These are phyloP conservation scores for Pelagophyceae sp. DNA, from an alignment of 352 stramenopile species.

Conservation along the genomic window DNA sequence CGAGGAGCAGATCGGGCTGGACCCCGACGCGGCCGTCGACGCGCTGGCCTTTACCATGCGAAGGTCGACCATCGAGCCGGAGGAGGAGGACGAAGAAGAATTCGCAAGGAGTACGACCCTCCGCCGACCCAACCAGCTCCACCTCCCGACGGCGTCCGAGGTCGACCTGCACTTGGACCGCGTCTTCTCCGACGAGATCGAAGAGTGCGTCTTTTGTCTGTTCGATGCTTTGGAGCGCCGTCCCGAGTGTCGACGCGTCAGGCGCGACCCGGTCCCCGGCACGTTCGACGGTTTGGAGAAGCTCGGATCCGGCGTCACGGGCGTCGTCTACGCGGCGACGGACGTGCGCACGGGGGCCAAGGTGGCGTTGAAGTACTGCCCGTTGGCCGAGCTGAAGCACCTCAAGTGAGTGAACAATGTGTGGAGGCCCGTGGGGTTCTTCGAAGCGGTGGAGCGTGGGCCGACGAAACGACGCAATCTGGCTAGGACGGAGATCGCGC, in stretches of 20 bases:
- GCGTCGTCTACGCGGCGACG: constrained; percentile 44
- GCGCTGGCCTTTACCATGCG: background rate
- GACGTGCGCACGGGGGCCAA: constrained; percentile 32
- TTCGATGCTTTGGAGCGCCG: no score
- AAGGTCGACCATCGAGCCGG: background rate
- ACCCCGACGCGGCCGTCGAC: background rate
- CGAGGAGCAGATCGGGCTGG: background rate
- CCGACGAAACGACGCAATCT: no score
- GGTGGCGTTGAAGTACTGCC: constrained; percentile 41
- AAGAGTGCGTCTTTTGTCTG: no score
- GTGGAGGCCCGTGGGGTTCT: no score
- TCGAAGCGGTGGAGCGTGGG: no score
- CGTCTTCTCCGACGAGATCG: background rate
- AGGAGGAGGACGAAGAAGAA: background rate
- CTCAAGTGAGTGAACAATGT: no score
- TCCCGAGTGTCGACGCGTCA: no score
- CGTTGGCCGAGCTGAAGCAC: constrained; percentile 39
- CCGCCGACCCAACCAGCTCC: no score
- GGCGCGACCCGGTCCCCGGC: background rate
- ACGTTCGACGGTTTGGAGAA: constrained; percentile 35
- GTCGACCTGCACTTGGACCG: background rate
- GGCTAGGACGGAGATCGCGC: constrained; percentile 56
- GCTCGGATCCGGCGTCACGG: constrained; percentile 50
- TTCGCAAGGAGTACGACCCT: background rate
- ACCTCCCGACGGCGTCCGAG: background rate